A percentile compares a stretch with the other conserved stretches of the same genome.
phyloP scores from a whole-genome alignment of 2,329 filamentous ascomycete genomes.

The Paecilomyces niveus region DNA sequence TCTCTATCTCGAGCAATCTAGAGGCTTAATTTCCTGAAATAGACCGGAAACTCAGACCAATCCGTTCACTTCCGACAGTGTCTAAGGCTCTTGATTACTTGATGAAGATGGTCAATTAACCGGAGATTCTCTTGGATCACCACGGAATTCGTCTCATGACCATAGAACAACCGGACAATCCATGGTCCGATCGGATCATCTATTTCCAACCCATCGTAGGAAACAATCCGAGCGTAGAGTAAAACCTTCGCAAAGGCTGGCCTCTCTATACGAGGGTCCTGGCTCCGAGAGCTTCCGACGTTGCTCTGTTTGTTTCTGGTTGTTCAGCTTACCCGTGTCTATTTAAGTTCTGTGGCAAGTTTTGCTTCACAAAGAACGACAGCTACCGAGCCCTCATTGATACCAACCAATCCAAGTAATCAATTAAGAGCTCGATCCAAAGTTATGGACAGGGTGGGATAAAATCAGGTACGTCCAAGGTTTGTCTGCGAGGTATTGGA shows the following conservation, averaged over 20 bases:
- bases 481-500: not conserved
- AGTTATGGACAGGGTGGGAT: not conserved
- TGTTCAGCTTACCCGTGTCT: not conserved
- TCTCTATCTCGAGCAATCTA: too few relatives aligned
- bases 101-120: not conserved
- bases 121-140: not conserved
- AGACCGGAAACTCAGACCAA: not conserved
- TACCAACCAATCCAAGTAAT: not conserved
- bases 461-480: not conserved
- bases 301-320: not conserved
- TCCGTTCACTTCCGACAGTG: too few relatives aligned
- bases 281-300: not conserved
- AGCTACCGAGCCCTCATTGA: not conserved
- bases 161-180: not conserved
- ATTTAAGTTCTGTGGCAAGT: not conserved
- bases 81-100: not conserved
- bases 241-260: not conserved
- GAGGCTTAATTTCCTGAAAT: not conserved
- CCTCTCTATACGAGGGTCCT: not conserved
- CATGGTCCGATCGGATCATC: not conserved
- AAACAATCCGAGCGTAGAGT: not conserved
- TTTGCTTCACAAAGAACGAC: not conserved
- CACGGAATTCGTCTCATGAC: not conserved
- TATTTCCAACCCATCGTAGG: not conserved
- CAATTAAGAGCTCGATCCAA: not conserved